Base-by-base conservation (phyloP, 225 moss, liverwort and hornwort genomes). In the Neckera pumila region DNA sequence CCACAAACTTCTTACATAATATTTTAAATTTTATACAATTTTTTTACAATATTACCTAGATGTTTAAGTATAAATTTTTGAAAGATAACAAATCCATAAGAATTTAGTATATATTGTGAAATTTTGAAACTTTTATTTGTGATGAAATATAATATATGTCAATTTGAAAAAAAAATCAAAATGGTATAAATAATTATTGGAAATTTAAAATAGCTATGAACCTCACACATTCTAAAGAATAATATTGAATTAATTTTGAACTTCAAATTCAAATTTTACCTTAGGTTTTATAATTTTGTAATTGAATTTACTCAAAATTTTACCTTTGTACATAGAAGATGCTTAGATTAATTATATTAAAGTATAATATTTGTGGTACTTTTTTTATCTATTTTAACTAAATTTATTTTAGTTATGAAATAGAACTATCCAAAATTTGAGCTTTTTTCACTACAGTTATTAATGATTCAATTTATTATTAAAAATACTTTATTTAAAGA, bases 141-240 rank as follows among this genome's bases (percentile, higher is more conserved):
- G 1, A 23, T 36, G 6, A 36, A 36, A 36, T 14, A 14, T 42
- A 31, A 31, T 28, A 28, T 28, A 2, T 12, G 13, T 57, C 3
- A 38, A 38, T 16, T 38, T 27, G 17, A 57, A 60, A 61, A 43
- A 31, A 6, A 22, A 3, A 6, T 74, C 11, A 19, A 42, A 60
- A 63, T 18, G 17, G 10, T 36, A 58, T 2, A 27, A 17, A 13
- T 43, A 1, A 42, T 7, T 56, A 11, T 58, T 34, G 0, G 2
- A 19, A 42, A 59, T 25, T 25, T 58, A 8, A 3, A 1, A 26
- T 72, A 45, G 8, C 34, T 1, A 60, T 54, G 34, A 23, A 19
- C 2, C 7, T 67, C 5, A 28, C 1, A 66, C 12, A 54, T 12
- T 34, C 4, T 3, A 21, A 49, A 6, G 4, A 36, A 4, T 0